Evolutionary conservation across 2,329 filamentous ascomycete species (phyloP).

Genomic region (Pochonia chlamydosporia): DNA sequence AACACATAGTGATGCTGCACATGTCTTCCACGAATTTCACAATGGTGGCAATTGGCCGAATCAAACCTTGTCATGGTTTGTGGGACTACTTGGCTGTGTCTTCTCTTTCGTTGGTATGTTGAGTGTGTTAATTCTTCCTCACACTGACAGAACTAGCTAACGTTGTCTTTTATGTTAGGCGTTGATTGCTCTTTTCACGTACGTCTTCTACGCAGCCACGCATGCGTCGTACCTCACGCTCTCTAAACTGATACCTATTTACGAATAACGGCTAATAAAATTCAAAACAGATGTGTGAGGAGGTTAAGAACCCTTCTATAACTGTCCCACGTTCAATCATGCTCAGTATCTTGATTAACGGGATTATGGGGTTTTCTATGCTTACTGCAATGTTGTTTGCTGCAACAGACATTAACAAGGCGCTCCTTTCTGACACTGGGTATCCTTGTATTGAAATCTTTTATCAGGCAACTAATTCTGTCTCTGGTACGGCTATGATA

Average conservation of each 20-base stretch:
- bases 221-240: no score
- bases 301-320: slow-evolving; percentile 40
- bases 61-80: slow-evolving; percentile 37
- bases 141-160: no score
- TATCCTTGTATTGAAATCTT: slow-evolving; percentile 58
- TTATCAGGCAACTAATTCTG: slow-evolving; percentile 40
- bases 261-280: background rate
- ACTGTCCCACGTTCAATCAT: slow-evolving; percentile 47
- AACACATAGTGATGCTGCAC: slow-evolving; percentile 21
- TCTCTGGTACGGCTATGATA: slow-evolving; percentile 44
- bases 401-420: background rate
- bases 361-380: background rate
- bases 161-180: background rate
- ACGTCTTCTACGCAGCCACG: no score
- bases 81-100: slow-evolving; percentile 36
- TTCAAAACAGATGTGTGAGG: slow-evolving; percentile 37
- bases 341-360: slow-evolving; percentile 26
- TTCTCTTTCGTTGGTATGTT: slow-evolving; percentile 27
- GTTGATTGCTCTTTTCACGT: slow-evolving; percentile 10
- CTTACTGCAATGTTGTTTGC: no score
- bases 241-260: no score
- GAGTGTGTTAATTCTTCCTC: no score
- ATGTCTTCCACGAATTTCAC: slow-evolving; percentile 36
- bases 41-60: slow-evolving; percentile 39
- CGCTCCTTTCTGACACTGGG: slow-evolving; percentile 33